Percentiles rank a stretch among this genome's conserved stretches.
Conservation (phyloP, 805 yeast species). For the Candida insectorum region DNA sequence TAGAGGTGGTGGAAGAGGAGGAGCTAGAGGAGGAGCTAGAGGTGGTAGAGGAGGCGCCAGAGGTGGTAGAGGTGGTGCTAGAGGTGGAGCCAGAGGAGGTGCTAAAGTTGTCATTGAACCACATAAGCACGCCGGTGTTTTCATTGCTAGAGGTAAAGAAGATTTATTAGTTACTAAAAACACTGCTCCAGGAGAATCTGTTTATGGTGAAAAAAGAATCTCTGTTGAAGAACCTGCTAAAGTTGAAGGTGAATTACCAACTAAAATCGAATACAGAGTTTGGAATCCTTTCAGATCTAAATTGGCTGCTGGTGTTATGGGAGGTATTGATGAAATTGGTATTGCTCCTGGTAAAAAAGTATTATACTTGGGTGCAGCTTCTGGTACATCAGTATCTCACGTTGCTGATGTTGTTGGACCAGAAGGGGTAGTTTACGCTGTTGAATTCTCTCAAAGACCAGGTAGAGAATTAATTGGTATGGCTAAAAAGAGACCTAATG, state of each 20-base stretch:
- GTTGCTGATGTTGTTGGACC: constrained; percentile 99
- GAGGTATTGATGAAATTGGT: constrained; percentile 97
- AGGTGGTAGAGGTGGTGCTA: constrained; percentile 64
- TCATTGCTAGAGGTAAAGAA: constrained; percentile 99
- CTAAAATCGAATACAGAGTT: constrained; percentile 97
- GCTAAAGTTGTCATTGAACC: constrained; percentile 98
- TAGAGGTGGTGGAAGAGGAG: constrained; percentile 31
- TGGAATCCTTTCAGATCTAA: constrained; percentile 99
- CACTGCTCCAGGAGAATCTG: constrained; percentile 97
- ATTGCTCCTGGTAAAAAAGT: constrained; percentile 98
- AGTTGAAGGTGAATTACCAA: constrained; percentile 84
- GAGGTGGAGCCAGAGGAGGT: constrained; percentile 85
- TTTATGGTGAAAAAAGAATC: constrained; percentile 97
- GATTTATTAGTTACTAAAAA: constrained; percentile 96
- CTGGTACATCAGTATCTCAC: constrained; percentile 98
- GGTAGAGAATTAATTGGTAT: constrained; percentile 98
- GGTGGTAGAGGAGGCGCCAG: constrained; percentile 51
- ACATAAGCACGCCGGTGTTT: constrained; percentile 98
- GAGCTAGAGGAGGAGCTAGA: constrained; percentile 34
- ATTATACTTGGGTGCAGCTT: constrained; percentile 96
- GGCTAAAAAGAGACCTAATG: constrained; percentile 99
- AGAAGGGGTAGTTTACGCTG: constrained; percentile 98
- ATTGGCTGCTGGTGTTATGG: constrained; percentile 99
- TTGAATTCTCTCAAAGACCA: constrained; percentile 99
- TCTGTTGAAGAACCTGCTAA: constrained; percentile 88